phyloP scores from a whole-genome alignment of 2,329 filamentous ascomycete genomes.

The Aspergillus uvarum region DNA sequence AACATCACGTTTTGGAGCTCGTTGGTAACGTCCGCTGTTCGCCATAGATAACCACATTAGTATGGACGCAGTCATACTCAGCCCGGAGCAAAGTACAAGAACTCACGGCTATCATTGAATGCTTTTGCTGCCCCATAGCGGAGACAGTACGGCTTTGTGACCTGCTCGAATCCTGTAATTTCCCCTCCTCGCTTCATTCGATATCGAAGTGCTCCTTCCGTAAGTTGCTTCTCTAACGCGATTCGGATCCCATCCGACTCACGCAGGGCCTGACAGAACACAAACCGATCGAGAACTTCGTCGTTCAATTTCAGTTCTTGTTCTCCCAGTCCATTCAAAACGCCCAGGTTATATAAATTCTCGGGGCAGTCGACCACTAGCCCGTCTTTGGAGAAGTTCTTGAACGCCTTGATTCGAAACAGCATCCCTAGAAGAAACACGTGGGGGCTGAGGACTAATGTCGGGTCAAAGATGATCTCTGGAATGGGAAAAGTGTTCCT shows the following conservation, averaged over 20 bases:
- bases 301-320: slow-evolving; percentile 34
- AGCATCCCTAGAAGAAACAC: slow-evolving; percentile 35
- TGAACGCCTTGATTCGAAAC: slow-evolving; percentile 34
- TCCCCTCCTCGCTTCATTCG: slow-evolving; percentile 29
- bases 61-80: too few species aligned
- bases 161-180: slow-evolving; percentile 33
- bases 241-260: slow-evolving; percentile 27
- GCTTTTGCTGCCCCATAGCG: slow-evolving; percentile 34
- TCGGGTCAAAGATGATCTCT: slow-evolving; percentile 39
- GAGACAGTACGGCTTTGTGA: slow-evolving; percentile 34
- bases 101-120: slow-evolving; percentile 38
- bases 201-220: slow-evolving; percentile 22
- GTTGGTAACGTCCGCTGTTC: slow-evolving; percentile 19
- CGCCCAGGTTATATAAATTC: slow-evolving; percentile 36
- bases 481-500: slow-evolving; percentile 37
- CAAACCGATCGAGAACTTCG: slow-evolving; percentile 32
- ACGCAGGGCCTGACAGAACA: slow-evolving; percentile 31
- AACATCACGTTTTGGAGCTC: slow-evolving; percentile 25
- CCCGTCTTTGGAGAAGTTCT: slow-evolving; percentile 20
- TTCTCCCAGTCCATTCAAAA: slow-evolving; percentile 32
- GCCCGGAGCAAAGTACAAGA: slow-evolving; percentile 1
- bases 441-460: slow-evolving; percentile 38
- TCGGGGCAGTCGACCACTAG: slow-evolving; percentile 32
- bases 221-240: slow-evolving; percentile 24
- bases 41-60: not conserved